These are phyloP conservation scores for Citrullus amarus DNA, from an alignment of 306 rosid species.

Conservation along the genomic window DNA sequence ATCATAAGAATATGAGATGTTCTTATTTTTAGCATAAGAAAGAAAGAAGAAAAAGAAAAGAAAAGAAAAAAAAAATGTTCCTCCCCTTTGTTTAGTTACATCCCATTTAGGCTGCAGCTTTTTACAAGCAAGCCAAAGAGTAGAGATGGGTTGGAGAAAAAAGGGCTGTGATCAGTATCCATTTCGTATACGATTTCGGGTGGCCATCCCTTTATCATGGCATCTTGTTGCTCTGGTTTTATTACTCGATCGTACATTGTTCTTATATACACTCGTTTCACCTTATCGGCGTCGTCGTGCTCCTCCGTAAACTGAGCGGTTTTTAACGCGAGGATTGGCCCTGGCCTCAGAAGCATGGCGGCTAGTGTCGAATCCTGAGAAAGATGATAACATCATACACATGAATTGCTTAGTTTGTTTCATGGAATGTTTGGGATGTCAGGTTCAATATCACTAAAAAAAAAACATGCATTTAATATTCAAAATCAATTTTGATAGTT, in stretches of 20 bases:
- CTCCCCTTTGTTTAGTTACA: constrained; percentile 11
- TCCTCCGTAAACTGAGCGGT: constrained; percentile 37
- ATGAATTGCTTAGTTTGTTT: too few species aligned
- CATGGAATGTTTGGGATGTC: background rate
- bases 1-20: background rate
- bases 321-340: constrained; percentile 47
- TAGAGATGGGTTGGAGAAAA: constrained; percentile 69
- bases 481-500: too few species aligned
- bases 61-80: background rate
- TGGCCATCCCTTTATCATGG: constrained; percentile 72
- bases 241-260: constrained; percentile 58
- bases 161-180: constrained; percentile 78
- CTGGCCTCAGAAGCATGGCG: constrained; percentile 76
- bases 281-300: constrained; percentile 28
- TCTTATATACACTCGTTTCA: constrained; percentile 55
- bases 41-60: too few species aligned
- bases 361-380: constrained; percentile 79
- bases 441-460: too few species aligned
- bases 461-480: too few species aligned
- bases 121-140: constrained; percentile 65
- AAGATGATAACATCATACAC: background rate
- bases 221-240: constrained; percentile 71
- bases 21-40: background rate
- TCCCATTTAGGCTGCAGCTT: constrained; percentile 39
- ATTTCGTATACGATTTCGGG: constrained; percentile 46